These are phyloP conservation scores for Malassezia psittaci DNA, from an alignment of 1,284 basidiomycete species.

Conservation along the genomic window DNA sequence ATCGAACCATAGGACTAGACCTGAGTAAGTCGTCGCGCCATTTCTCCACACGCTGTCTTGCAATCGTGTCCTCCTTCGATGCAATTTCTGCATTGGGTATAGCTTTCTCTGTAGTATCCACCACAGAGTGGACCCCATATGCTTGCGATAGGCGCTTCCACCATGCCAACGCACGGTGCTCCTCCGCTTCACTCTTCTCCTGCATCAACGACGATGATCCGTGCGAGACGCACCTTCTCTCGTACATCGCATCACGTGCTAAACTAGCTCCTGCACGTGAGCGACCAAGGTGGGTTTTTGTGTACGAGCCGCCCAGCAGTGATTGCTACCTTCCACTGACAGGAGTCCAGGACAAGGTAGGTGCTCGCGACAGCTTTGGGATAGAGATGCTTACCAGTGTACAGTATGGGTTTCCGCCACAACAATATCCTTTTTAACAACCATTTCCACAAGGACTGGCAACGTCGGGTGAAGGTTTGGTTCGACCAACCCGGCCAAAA, in stretches of 20 bases:
- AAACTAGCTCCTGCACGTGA: conserved; percentile 13
- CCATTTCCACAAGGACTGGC: conserved; percentile 82
- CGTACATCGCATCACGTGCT: conserved; percentile 10
- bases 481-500: conserved; percentile 99
- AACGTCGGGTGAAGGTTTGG: conserved; percentile 87
- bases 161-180: neutral
- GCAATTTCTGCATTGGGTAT: neutral
- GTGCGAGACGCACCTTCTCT: neutral
- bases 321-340: conserved; percentile 16
- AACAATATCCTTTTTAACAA: conserved; percentile 54
- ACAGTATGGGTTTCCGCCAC: conserved; percentile 45
- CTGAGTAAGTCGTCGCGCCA: conserved; percentile 39
- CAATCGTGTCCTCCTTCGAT: neutral
- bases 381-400: too few species aligned
- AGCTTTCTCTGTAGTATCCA: neutral
- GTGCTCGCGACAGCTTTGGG: neutral
- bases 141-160: neutral
- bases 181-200: neutral
- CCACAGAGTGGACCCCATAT: neutral
- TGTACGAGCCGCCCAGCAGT: neutral
- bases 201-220: neutral
- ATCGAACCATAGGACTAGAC: conserved; percentile 45
- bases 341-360: conserved; percentile 19
- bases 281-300: conserved; percentile 3
- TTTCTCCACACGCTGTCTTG: conserved; percentile 30